Percentiles rank a stretch among this genome's conserved stretches.
Conservation (phyloP, 345 rosid genomes). For the Hibiscus mutabilis region DNA sequence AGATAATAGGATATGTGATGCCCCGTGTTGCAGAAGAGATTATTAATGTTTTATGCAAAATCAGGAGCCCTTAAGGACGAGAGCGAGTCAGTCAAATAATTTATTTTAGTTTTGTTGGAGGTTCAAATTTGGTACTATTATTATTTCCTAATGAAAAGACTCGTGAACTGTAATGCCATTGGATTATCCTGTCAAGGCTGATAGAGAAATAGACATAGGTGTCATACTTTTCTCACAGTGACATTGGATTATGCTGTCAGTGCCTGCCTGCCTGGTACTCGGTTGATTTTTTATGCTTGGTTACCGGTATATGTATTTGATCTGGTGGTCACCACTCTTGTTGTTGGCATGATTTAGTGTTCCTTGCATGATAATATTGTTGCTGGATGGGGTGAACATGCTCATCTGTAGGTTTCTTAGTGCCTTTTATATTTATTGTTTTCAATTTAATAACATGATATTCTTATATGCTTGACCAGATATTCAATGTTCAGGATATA, state of each 20-base stretch:
- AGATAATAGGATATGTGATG: background rate
- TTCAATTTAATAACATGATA: background rate
- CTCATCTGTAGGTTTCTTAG: background rate
- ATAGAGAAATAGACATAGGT: background rate
- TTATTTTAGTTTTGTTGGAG: background rate
- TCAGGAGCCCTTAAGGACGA: background rate
- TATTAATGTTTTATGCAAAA: background rate
- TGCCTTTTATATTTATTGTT: background rate
- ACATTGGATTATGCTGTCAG: background rate
- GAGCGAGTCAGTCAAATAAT: background rate
- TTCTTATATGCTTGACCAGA: constrained; percentile 31
- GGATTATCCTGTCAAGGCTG: background rate
- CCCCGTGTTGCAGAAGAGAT: background rate
- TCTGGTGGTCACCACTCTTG: background rate
- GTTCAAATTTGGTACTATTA: background rate
- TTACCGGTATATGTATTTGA: background rate
- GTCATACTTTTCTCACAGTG: background rate
- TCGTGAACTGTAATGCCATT: background rate
- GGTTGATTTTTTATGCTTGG: background rate
- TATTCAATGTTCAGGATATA: constrained; percentile 34
- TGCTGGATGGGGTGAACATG: background rate
- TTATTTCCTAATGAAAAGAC: background rate
- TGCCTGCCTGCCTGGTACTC: background rate
- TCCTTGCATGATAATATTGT: background rate
- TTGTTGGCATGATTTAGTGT: constrained; percentile 1